Base-by-base conservation (phyloP, 306 rosid genomes). In the Trifolium repens region DNA sequence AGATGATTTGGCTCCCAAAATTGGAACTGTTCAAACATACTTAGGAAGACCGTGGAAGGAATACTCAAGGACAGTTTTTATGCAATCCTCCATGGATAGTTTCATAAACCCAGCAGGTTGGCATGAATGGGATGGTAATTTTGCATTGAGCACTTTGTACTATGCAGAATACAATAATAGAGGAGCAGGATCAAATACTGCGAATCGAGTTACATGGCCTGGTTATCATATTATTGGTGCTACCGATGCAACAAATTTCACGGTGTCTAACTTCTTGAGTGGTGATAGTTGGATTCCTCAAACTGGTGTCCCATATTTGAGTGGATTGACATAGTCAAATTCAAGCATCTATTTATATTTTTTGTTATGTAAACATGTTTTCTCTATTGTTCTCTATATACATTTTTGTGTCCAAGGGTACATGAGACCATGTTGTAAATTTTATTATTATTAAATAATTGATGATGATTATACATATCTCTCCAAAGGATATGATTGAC, bases 1-100 rank as follows among this genome's bases (percentile, higher is more conserved):
- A 0, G 47, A n/a, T 1, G 86, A 87, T 49, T 79, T 87, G 75
- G 82, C 74, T 4, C 70, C 87, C 0, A 67, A 16, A 0, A 71
- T 75, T 19, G 63, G 70, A 7, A 68, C 74, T 0, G 77, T 77
- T 4, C 8, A 80, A 22, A 89, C 93, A 0, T 93, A 84, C 57
- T 80, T 93, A 1, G 98, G 98, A 1, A 84, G 98, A 68, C 98
- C 96, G 0, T 93, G 98, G 98, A 90, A 91, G 84, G 59, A 82
- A 37, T 93, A 86, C 47, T 89, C 96, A 1, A 55, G 85, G 77
- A 93, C 98, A 2, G 81, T 93, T 9, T 80, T 42, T 19, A 85
- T 90, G 96, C 88, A 88, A 19, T 78, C 86, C 1, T 86, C 52
- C 42, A 86, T 89, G 80, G 91, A 84, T 10, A 69, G 64, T n/a